Conservation (phyloP, 805 yeast genomes). For the Isabelozyma gotoi region DNA sequence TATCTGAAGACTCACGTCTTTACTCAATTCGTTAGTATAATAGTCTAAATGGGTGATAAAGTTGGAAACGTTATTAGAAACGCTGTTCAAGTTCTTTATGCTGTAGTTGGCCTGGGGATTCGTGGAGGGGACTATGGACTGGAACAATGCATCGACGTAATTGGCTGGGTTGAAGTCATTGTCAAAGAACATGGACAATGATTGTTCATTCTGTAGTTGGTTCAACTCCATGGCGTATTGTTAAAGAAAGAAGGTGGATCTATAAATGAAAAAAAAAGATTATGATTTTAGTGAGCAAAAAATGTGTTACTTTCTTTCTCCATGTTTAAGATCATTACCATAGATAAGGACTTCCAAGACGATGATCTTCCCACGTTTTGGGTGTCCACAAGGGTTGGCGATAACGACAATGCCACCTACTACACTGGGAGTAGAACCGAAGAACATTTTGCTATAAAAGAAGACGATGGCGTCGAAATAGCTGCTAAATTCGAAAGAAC, state of each 20-base stretch:
- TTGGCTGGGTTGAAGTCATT: slow-evolving; percentile 63
- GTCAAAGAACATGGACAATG: slow-evolving; percentile 68
- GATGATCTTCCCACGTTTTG: neutral
- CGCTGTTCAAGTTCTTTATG: slow-evolving; percentile 31
- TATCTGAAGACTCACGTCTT: slow-evolving; percentile 46
- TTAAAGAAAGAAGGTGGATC: slow-evolving; percentile 27
- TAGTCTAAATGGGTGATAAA: slow-evolving; percentile 61
- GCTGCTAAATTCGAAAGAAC: neutral
- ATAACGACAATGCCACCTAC: neutral
- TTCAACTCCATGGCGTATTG: slow-evolving; percentile 23
- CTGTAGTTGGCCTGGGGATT: slow-evolving; percentile 21
- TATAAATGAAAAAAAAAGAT: slow-evolving; percentile 22
- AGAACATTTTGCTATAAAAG: neutral
- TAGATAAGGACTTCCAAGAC: neutral
- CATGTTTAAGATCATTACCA: neutral
- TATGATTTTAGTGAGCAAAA: slow-evolving; percentile 16
- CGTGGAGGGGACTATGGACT: slow-evolving; percentile 25
- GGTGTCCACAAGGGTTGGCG: neutral
- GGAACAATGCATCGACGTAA: slow-evolving; percentile 62
- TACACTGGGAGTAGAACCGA: neutral
- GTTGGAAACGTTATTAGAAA: slow-evolving; percentile 50
- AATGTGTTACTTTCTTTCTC: neutral
- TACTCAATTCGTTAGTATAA: slow-evolving; percentile 52
- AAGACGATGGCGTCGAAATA: neutral
- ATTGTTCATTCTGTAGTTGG: slow-evolving; percentile 32